Evolutionary conservation across 2,329 filamentous ascomycete species (phyloP), one percentile per base, ranked within the genome.

Genomic region (Paracamarosporium sp.): DNA sequence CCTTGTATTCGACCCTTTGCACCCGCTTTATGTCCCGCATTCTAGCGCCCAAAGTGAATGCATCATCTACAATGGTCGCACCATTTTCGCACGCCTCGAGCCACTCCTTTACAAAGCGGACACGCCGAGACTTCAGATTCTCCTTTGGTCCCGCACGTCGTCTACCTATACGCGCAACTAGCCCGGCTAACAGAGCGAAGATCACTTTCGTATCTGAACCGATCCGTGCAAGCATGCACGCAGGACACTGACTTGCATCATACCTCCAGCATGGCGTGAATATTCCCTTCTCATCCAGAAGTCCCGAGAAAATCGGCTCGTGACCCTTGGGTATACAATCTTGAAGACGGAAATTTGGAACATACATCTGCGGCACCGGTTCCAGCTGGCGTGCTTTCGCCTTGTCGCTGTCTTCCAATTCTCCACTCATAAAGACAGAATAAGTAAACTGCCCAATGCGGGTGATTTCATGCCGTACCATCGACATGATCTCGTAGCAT

Each of bases 181-280:
- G 68, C 5, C 68, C 67, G 7, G 65, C 64, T 4, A 71, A 65
- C 22, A 75, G 57, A 6, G 71, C 69, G 25, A 62, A 63, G 1
- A 71, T 30, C 3, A 69, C 68, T 9, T 57, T 28, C 4, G 48
- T 28, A 24, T 75, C 67, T 2, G 61, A 62, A 3, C 71, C 72
- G 1, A 76, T 65, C 0, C 72, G 64, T 9, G 69, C 59, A 9
- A 75, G 62, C 44, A 75, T 68, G 31, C 73, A 76, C 1, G 69
- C 72, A 4, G 65, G 51, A 53, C 72, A 76, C 9, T 55, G 43
- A 25, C 70, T 60, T 4, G 50, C 5, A 33, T 74, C 67, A 20
- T 63, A 69, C 1, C 8, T 13, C 68, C 69, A 76, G 43, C 63
- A 64, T 1, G 30, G 12, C 12, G 53, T 25, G 20, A 45, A 50